Conservation (phyloP, 768 basidiomycete species). For the Lenzites betulinus region DNA sequence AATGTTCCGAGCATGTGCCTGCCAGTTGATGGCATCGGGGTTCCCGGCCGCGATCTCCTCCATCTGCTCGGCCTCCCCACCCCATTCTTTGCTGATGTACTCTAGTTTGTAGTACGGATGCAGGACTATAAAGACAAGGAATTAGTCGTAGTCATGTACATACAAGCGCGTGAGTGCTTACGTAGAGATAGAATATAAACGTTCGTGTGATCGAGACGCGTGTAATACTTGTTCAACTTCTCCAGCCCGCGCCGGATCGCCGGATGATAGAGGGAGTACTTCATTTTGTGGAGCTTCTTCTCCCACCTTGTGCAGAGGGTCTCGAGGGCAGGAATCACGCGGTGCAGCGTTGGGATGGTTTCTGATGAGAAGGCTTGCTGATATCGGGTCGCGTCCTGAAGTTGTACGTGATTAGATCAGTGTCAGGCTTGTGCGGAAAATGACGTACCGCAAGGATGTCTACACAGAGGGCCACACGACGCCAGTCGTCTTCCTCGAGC, state of each 20-base stretch:
- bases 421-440: not conserved
- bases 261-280: conserved; percentile 22
- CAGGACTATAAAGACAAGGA: too few species aligned
- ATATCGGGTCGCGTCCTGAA: not conserved
- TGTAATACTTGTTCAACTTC: not conserved
- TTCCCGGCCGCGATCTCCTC: not conserved
- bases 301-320: conserved; percentile 33
- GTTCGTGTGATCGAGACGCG: not conserved
- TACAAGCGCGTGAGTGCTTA: not conserved
- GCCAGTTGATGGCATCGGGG: not conserved
- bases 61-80: not conserved
- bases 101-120: conserved; percentile 32
- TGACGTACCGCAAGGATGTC: not conserved
- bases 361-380: conserved; percentile 29
- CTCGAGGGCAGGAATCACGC: conserved; percentile 32
- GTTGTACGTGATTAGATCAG: not conserved
- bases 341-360: conserved; percentile 28
- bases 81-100: conserved; percentile 1
- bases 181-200: not conserved
- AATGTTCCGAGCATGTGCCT: not conserved
- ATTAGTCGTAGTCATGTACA: too few species aligned
- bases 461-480: not conserved
- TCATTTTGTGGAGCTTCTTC: conserved; percentile 13
- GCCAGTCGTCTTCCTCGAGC: not conserved
- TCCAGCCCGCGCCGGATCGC: not conserved